These are phyloP conservation scores for Penicillium tannophilum DNA, from an alignment of 495 filamentous ascomycete genomes.

Conservation along the genomic window DNA sequence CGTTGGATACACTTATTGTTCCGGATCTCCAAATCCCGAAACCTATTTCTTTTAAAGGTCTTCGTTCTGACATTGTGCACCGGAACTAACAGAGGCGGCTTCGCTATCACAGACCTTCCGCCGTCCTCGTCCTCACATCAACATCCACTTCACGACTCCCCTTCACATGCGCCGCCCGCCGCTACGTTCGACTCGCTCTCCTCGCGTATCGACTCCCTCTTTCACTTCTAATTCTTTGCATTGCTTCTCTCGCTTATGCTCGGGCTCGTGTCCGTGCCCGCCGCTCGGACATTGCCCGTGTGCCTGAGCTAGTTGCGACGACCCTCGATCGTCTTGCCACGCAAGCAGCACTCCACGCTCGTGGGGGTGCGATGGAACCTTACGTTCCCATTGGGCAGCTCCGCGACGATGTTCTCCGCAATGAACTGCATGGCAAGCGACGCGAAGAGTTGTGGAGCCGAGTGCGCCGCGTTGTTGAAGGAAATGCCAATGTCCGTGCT, in stretches of 20 bases:
- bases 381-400: conserved; percentile 87
- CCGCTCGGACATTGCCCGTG: conserved; percentile 63
- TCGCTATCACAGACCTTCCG: conserved; percentile 67
- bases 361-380: conserved; percentile 65
- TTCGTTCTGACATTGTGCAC: conserved; percentile 50
- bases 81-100: conserved; percentile 77
- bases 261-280: conserved; percentile 57
- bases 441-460: conserved; percentile 79
- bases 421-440: conserved; percentile 72
- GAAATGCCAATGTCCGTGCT: conserved; percentile 88
- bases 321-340: conserved; percentile 79
- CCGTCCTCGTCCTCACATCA: conserved; percentile 60
- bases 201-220: conserved; percentile 93
- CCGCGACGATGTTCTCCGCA: conserved; percentile 85
- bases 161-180: conserved; percentile 82
- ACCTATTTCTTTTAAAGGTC: conserved; percentile 31
- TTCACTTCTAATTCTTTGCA: conserved; percentile 65
- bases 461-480: conserved; percentile 82
- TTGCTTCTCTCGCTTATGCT: conserved; percentile 54
- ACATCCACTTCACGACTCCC: conserved; percentile 85
- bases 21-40: conserved; percentile 23
- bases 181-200: conserved; percentile 89
- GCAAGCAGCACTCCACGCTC: conserved; percentile 75
- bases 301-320: conserved; percentile 78
- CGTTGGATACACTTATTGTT: conserved; percentile 17